Conservation (phyloP, 1,284 basidiomycete species). For the Heterobasidion parviporum region DNA sequence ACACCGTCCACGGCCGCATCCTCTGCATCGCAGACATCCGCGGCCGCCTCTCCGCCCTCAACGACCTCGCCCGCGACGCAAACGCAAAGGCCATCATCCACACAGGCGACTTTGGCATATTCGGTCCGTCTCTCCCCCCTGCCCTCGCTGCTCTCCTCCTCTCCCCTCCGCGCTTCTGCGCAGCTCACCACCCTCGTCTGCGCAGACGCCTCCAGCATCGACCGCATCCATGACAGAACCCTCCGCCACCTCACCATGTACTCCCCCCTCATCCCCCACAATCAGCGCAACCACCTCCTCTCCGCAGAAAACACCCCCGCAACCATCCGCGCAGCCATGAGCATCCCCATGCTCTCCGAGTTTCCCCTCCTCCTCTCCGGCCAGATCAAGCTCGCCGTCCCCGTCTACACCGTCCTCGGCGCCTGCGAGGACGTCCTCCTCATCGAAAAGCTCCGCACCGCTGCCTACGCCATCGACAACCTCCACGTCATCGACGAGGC, state of each 20-base stretch:
- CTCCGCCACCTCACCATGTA: constrained; percentile 96
- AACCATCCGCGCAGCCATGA: constrained; percentile 56
- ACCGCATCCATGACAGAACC: constrained; percentile 89
- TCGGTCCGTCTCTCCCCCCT: constrained; percentile 44
- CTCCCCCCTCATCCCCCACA: constrained; percentile 86
- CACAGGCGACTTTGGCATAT: constrained; percentile 99
- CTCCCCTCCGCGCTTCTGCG: no score
- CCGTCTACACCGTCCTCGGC: constrained; percentile 96
- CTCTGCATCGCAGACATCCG: constrained; percentile 96
- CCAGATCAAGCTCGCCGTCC: constrained; percentile 81
- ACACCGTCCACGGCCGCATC: constrained; percentile 77
- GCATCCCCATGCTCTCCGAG: constrained; percentile 79
- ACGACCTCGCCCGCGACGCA: constrained; percentile 83
- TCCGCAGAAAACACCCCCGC: constrained; percentile 54
- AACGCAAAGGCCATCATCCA: constrained; percentile 95
- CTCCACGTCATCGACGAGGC: constrained; percentile 92
- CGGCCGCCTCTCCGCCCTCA: constrained; percentile 80
- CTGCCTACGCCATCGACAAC: constrained; percentile 78
- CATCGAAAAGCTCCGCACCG: constrained; percentile 86
- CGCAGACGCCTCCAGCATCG: constrained; percentile 72
- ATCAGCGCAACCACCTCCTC: constrained; percentile 78
- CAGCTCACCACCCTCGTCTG: constrained; percentile 1
- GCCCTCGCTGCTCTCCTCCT: no score
- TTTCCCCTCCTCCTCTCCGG: constrained; percentile 89
- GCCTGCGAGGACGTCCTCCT: constrained; percentile 95